These are phyloP conservation scores for Beauveria rudraprayagi DNA, from an alignment of 2,329 filamentous ascomycete genomes.

Conservation along the genomic window DNA sequence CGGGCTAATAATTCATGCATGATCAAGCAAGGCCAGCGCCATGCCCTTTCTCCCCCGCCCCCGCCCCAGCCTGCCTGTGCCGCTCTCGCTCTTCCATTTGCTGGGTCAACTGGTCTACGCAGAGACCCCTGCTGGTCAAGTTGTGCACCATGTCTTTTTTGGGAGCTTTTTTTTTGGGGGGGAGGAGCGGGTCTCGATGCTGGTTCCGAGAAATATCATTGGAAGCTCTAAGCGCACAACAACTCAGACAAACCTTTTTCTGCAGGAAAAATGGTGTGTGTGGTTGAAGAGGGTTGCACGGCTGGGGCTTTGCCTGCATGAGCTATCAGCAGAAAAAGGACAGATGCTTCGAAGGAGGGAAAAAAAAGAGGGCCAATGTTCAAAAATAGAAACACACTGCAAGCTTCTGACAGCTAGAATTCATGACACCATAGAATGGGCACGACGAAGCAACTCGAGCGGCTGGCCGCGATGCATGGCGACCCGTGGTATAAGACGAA, in stretches of 20 bases:
- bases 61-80: background rate
- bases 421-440: too few relatives aligned
- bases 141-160: slow-evolving; percentile 5
- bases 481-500: slow-evolving; percentile 51
- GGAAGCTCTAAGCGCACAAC: slow-evolving; percentile 7
- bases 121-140: slow-evolving; percentile 1
- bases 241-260: background rate
- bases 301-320: background rate
- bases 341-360: background rate
- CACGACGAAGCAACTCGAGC: background rate
- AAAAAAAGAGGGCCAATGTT: slow-evolving; percentile 13
- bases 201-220: background rate
- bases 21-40: too few relatives aligned
- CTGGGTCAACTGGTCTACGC: background rate
- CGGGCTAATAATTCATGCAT: too few relatives aligned
- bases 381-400: slow-evolving; percentile 31
- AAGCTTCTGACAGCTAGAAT: background rate
- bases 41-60: too few relatives aligned
- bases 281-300: slow-evolving; percentile 1
- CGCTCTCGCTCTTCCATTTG: background rate
- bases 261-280: background rate
- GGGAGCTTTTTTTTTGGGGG: background rate
- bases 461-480: slow-evolving; percentile 32
- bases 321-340: background rate
- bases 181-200: background rate